phyloP scores from a whole-genome alignment of 2,329 filamentous ascomycete genomes.

The Fusarium newnesense region DNA sequence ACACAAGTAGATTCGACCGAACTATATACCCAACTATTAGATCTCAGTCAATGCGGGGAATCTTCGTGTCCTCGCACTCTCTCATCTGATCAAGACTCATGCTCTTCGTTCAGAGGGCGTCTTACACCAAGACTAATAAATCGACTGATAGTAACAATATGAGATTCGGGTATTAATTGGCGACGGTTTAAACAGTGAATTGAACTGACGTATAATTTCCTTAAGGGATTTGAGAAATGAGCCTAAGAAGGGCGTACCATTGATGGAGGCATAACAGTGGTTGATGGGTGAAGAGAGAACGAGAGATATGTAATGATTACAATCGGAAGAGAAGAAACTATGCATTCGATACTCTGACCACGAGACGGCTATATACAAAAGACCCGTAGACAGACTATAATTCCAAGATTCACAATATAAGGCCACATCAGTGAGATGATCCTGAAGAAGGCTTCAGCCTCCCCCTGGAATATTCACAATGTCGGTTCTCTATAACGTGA shows the following conservation, averaged over 20 bases:
- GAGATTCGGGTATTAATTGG: conserved; percentile 7
- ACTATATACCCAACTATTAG: neutral
- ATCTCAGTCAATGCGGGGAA: conserved; percentile 20
- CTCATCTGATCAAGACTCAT: conserved; percentile 20
- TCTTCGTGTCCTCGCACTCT: conserved; percentile 20
- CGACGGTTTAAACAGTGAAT: conserved; percentile 7
- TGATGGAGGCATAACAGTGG: conserved; percentile 7
- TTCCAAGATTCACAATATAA: neutral
- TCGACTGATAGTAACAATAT: no score
- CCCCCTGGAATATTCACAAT: neutral
- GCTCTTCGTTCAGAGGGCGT: conserved; percentile 12
- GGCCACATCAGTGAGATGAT: neutral
- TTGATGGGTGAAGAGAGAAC: conserved; percentile 9
- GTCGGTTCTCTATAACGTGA: neutral
- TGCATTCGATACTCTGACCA: no score
- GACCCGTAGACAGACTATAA: neutral
- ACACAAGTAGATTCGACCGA: neutral
- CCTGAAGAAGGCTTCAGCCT: neutral
- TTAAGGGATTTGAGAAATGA: neutral
- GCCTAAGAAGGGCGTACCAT: conserved; percentile 10
- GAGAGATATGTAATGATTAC: conserved; percentile 13
- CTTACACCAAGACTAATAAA: conserved; percentile 18
- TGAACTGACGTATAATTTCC: conserved; percentile 2
- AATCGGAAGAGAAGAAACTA: conserved; percentile 15
- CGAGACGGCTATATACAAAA: neutral